Percentiles rank a stretch among this genome's conserved stretches.
These are phyloP conservation scores for Geranium incanum DNA, from an alignment of 441 rosid species.

Conservation along the genomic window DNA sequence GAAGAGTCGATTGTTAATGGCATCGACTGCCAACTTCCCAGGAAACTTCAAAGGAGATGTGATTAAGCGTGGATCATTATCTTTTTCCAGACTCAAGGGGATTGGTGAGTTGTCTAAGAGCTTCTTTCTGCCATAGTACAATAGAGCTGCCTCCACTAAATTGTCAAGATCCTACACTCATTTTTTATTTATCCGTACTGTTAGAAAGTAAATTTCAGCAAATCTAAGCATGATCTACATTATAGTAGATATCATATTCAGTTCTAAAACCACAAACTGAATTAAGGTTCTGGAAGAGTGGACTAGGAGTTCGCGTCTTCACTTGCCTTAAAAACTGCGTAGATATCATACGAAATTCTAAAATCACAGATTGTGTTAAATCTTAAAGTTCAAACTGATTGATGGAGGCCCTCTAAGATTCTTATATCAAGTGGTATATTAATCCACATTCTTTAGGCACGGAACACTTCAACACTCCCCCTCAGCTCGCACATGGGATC, in stretches of 20 bases:
- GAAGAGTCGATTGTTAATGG: conserved; percentile 77
- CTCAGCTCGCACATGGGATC: no score
- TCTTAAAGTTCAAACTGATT: no score
- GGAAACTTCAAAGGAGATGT: conserved; percentile 90
- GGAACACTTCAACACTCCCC: no score
- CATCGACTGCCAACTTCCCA: conserved; percentile 82
- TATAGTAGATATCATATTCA: neutral
- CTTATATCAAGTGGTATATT: no score
- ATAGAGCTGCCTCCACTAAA: conserved; percentile 79
- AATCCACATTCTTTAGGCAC: no score
- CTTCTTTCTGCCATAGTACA: conserved; percentile 67
- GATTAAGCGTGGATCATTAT: conserved; percentile 66
- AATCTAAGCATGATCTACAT: neutral
- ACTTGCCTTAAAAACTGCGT: no score
- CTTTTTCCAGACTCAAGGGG: conserved; percentile 72
- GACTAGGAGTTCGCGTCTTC: no score
- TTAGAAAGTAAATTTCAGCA: conserved; percentile 7
- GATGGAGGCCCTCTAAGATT: no score
- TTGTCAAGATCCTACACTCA: conserved; percentile 69
- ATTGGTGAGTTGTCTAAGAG: conserved; percentile 54
- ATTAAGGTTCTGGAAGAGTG: neutral
- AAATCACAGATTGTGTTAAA: no score
- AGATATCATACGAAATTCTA: no score
- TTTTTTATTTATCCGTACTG: neutral
- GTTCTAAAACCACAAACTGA: neutral